Evolutionary conservation across 768 basidiomycete species (phyloP), one percentile per base, ranked within the genome.

Genomic region (Coprinopsis sp.): DNA sequence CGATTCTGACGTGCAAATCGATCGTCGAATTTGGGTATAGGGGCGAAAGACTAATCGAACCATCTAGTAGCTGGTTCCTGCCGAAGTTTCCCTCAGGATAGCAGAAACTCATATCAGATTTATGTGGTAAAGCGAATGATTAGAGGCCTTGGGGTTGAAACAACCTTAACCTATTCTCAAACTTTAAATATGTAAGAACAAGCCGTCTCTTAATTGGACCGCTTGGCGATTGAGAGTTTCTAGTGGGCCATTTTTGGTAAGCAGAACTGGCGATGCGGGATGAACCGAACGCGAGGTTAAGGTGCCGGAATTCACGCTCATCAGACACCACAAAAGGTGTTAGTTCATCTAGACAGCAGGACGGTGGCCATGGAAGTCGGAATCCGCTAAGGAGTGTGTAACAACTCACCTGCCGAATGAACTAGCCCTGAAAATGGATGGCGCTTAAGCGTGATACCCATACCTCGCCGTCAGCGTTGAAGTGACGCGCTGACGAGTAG

Each of bases 41-140:
- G 86, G 87, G 85, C 81, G 82, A 88, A 88, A 88, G 87, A 88
- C 86, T 84, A 87, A 88, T 89, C 83, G 83, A 87, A 86, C 84
- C 84, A 84, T 87, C 71, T 85, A 86, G 83, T 87, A 84, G 84
- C 84, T 87, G 83, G 83, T 87, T 87, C 83, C 84, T 81, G 79
- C 82, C 82, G 81, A 84, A 87, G 82, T 84, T 86, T 87, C 84
- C 82, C 84, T 72, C 70, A 72, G 71, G 70, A 72, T 72, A 72
- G 69, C 70, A 70, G 72, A 70, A 67, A 70, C 71, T 72, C 70
- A 71, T 69, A 62, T 70, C 72, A 76, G 72, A 72, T 73, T 76
- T 78, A 77, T 76, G 71, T 73, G 74, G 75, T 81, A 82, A 82
- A 83, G 81, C 82, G 82, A 87, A 87, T 87, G 85, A 86, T 85